These are phyloP conservation scores for Alternaria rosae DNA, from an alignment of 2,329 filamentous ascomycete genomes.

Conservation along the genomic window DNA sequence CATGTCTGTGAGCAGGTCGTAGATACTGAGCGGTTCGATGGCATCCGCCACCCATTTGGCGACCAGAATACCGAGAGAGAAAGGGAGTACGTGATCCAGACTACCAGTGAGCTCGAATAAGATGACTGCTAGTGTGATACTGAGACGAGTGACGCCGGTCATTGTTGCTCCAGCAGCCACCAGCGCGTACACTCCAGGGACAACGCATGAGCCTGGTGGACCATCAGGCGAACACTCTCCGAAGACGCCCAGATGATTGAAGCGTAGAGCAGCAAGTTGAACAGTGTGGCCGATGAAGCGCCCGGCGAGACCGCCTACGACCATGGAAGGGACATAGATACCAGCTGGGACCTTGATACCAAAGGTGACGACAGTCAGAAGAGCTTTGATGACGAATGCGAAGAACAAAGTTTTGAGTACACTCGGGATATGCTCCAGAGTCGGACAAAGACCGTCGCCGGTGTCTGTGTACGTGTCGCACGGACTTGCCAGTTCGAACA, in stretches of 20 bases:
- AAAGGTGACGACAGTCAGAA: slow-evolving; percentile 89
- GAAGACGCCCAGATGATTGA: slow-evolving; percentile 76
- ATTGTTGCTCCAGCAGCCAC: slow-evolving; percentile 96
- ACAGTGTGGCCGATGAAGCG: slow-evolving; percentile 85
- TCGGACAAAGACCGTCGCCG: slow-evolving; percentile 81
- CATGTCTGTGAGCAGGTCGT: slow-evolving; percentile 94
- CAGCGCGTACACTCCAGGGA: slow-evolving; percentile 95
- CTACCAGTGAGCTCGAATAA: slow-evolving; percentile 95
- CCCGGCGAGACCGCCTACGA: slow-evolving; percentile 91
- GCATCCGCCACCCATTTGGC: slow-evolving; percentile 99
- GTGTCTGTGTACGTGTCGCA: slow-evolving; percentile 74
- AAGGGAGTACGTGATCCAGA: slow-evolving; percentile 92
- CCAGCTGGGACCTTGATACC: slow-evolving; percentile 96
- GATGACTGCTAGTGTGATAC: slow-evolving; percentile 92
- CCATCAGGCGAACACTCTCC: slow-evolving; percentile 72
- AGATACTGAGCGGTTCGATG: slow-evolving; percentile 92
- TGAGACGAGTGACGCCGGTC: slow-evolving; percentile 94
- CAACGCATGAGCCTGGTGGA: slow-evolving; percentile 82
- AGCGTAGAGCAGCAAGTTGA: slow-evolving; percentile 79
- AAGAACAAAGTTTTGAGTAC: slow-evolving; percentile 75
- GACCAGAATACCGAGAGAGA: slow-evolving; percentile 88
- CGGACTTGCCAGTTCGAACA: slow-evolving; percentile 89
- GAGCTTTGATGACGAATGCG: slow-evolving; percentile 88
- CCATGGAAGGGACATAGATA: slow-evolving; percentile 99
- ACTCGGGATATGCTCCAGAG: slow-evolving; percentile 76